A percentile compares a stretch with the other conserved stretches of the same genome.
phyloP scores from a whole-genome alignment of 2,329 filamentous ascomycete species.

The Penicillium freii region DNA sequence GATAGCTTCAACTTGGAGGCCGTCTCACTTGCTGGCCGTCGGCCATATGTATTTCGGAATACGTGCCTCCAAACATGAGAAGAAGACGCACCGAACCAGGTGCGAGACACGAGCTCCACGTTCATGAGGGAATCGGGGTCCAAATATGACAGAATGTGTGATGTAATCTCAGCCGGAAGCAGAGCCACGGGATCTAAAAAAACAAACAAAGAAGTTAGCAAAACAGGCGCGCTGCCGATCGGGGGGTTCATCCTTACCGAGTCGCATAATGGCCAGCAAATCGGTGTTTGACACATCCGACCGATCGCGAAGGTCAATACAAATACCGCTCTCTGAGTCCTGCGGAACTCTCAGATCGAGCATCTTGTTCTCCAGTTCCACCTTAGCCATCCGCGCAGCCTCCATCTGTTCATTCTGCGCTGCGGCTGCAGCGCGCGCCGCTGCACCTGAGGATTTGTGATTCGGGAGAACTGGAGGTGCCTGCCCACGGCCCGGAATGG shows the following conservation, averaged over 20 bases:
- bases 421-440: conserved; percentile 49
- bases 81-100: conserved; percentile 58
- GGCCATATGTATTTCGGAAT: conserved; percentile 57
- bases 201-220: conserved; percentile 9
- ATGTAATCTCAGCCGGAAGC: conserved; percentile 59
- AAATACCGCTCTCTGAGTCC: conserved; percentile 52
- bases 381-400: conserved; percentile 27
- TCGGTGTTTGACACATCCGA: conserved; percentile 37
- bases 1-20: conserved; percentile 50
- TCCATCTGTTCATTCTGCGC: conserved; percentile 46
- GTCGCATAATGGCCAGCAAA: conserved; percentile 35
- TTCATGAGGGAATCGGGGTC: conserved; percentile 57
- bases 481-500: conserved; percentile 38
- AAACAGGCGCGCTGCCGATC: background rate
- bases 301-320: conserved; percentile 44
- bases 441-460: conserved; percentile 43
- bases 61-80: conserved; percentile 61
- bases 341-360: conserved; percentile 33
- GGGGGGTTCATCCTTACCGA: conserved; percentile 28
- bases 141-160: conserved; percentile 59
- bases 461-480: conserved; percentile 43
- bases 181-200: conserved; percentile 52
- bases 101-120: conserved; percentile 56
- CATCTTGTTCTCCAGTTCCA: conserved; percentile 31
- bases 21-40: conserved; percentile 39